Conservation (phyloP, 768 basidiomycete genomes). For the Psilocybe tampanensis region DNA sequence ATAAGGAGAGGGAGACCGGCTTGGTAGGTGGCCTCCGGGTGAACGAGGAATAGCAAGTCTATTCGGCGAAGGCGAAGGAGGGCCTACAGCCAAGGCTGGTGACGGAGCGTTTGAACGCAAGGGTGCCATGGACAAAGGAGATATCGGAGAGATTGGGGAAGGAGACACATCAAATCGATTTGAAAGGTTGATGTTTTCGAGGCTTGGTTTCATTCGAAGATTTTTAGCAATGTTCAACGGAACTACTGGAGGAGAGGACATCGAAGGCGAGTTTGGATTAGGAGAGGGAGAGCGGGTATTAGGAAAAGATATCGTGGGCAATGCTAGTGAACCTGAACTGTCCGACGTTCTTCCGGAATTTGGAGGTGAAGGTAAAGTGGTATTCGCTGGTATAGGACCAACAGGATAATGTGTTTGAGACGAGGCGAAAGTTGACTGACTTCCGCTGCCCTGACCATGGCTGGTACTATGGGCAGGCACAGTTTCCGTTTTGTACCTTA, state of each 20-base stretch:
- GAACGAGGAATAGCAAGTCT: background rate
- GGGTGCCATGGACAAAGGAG: slow-evolving; percentile 8
- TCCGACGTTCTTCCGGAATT: background rate
- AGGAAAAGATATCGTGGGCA: slow-evolving; percentile 23
- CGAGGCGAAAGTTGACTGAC: slow-evolving; percentile 14
- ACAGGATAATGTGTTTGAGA: background rate
- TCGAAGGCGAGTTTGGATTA: background rate
- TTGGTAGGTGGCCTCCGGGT: slow-evolving; percentile 1
- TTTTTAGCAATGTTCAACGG: slow-evolving; percentile 20
- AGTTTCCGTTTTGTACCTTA: slow-evolving; percentile 19
- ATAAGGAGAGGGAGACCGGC: slow-evolving; percentile 7
- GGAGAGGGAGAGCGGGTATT: slow-evolving; percentile 19
- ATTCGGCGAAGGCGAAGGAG: background rate
- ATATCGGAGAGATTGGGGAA: slow-evolving; percentile 9
- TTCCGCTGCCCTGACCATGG: slow-evolving; percentile 10
- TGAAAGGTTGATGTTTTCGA: slow-evolving; percentile 17
- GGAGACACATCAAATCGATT: slow-evolving; percentile 13
- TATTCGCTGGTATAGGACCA: background rate
- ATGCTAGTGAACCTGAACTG: slow-evolving; percentile 3
- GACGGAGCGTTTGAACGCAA: slow-evolving; percentile 11
- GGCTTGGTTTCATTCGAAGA: slow-evolving; percentile 19
- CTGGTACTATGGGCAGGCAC: slow-evolving; percentile 2
- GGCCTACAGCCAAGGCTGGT: background rate
- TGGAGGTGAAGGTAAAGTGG: slow-evolving; percentile 17
- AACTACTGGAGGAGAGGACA: slow-evolving; percentile 1